Conservation (phyloP, 2,329 filamentous ascomycete genomes). For the Mycocentrospora acerina region DNA sequence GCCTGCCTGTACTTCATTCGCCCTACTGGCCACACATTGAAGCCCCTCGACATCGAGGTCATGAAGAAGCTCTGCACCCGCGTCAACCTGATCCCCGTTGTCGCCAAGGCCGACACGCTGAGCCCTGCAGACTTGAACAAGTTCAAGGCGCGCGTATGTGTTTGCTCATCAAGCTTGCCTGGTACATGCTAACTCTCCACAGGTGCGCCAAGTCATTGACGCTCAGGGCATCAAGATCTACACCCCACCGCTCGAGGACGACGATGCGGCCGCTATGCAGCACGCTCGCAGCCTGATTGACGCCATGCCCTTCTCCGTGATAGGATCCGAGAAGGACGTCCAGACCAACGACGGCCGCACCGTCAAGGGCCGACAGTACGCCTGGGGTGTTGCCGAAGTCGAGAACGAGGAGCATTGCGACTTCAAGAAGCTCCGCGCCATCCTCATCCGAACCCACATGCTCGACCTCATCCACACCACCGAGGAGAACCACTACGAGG, state of each 20-base stretch:
- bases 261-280: constrained; percentile 92
- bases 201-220: constrained; percentile 95
- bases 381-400: constrained; percentile 98
- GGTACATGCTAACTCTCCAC: constrained; percentile 17
- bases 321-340: constrained; percentile 98
- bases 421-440: constrained; percentile 99
- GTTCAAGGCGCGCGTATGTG: constrained; percentile 89
- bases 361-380: constrained; percentile 98
- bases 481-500: constrained; percentile 98
- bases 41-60: constrained; percentile 98
- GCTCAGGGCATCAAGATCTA: constrained; percentile 99
- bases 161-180: not conserved
- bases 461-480: constrained; percentile 99
- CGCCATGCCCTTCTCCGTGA: constrained; percentile 98
- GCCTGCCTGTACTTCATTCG: constrained; percentile 99
- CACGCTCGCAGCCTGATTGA: constrained; percentile 93
- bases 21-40: constrained; percentile 95
- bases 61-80: constrained; percentile 99
- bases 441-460: constrained; percentile 99
- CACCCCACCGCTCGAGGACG: constrained; percentile 95
- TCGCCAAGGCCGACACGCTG: constrained; percentile 97
- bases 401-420: constrained; percentile 99
- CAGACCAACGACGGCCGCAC: constrained; percentile 94
- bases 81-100: constrained; percentile 97
- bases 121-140: constrained; percentile 87